Conservation (phyloP, 2,329 filamentous ascomycete genomes). For the Waltergamsia citrina region DNA sequence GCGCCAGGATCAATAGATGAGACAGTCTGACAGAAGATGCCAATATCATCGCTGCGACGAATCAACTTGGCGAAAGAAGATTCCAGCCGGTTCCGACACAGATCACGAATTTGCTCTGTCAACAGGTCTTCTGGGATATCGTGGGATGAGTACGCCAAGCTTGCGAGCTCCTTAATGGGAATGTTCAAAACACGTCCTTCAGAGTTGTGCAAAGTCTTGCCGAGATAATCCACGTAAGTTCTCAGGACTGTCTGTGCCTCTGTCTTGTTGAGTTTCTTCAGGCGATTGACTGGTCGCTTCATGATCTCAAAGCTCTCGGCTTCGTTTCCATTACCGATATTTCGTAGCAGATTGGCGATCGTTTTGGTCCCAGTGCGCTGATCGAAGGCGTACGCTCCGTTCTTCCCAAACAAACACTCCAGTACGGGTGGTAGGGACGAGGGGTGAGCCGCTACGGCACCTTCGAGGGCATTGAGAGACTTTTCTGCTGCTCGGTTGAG, state of each 20-base stretch:
- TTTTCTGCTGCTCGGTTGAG: constrained; percentile 72
- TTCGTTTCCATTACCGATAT: constrained; percentile 46
- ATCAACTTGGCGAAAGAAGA: constrained; percentile 50
- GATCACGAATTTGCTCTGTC: constrained; percentile 41
- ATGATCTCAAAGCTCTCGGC: constrained; percentile 40
- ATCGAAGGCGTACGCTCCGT: constrained; percentile 74
- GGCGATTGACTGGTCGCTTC: constrained; percentile 26
- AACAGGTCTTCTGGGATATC: constrained; percentile 30
- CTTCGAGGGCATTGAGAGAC: constrained; percentile 62
- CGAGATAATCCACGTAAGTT: constrained; percentile 44
- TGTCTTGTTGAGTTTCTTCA: constrained; percentile 14
- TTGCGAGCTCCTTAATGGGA: constrained; percentile 42
- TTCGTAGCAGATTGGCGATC: constrained; percentile 62
- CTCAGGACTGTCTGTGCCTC: constrained; percentile 27
- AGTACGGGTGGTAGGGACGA: constrained; percentile 51
- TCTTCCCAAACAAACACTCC: constrained; percentile 56
- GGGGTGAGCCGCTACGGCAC: constrained; percentile 51
- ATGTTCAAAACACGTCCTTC: constrained; percentile 20
- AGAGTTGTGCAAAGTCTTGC: constrained; percentile 28
- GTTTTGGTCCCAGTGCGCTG: constrained; percentile 79
- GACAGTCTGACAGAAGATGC: constrained; percentile 43
- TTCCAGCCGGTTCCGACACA: constrained; percentile 46
- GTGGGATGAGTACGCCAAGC: constrained; percentile 42
- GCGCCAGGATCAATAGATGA: constrained; percentile 41
- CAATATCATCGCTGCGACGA: constrained; percentile 40